Conservation (phyloP, 805 yeast species). For the Tetrapisispora nanseiensis region DNA sequence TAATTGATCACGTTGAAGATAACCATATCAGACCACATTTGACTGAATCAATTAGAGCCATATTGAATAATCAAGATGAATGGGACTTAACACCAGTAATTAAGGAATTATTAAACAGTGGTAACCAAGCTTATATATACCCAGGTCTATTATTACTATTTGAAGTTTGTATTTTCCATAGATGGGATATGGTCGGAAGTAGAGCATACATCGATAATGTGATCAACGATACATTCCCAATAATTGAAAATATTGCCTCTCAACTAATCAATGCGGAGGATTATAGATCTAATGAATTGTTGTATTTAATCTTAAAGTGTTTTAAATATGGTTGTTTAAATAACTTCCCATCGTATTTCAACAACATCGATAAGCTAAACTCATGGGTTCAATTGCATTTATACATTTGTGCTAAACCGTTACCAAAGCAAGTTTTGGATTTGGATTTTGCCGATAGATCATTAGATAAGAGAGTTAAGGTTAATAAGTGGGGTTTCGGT, state of each 20-base stretch:
- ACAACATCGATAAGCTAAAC: conserved; percentile 30
- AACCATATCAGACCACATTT: conserved; percentile 44
- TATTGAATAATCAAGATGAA: conserved; percentile 38
- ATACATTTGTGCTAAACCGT: conserved; percentile 42
- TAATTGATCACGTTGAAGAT: conserved; percentile 36
- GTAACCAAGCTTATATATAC: conserved; percentile 34
- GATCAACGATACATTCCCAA: conserved; percentile 44
- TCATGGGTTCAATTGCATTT: conserved; percentile 65
- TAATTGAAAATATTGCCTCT: conserved; percentile 43
- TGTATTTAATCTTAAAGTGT: conserved; percentile 55
- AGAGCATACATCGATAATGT: conserved; percentile 41
- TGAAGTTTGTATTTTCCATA: conserved; percentile 45
- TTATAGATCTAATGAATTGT: conserved; percentile 35
- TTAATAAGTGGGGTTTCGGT: conserved; percentile 83
- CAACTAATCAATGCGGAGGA: conserved; percentile 26
- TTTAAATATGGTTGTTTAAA: conserved; percentile 54
- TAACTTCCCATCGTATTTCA: conserved; percentile 47
- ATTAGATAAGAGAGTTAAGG: conserved; percentile 47
- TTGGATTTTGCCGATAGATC: conserved; percentile 40
- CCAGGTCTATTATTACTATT: conserved; percentile 48
- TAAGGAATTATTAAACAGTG: conserved; percentile 29
- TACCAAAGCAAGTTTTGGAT: conserved; percentile 43
- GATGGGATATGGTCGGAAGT: conserved; percentile 43
- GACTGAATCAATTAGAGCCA: conserved; percentile 45
- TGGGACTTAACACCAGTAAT: conserved; percentile 29